Evolutionary conservation across 768 basidiomycete species (phyloP).

Genomic region (Bullera alba): DNA sequence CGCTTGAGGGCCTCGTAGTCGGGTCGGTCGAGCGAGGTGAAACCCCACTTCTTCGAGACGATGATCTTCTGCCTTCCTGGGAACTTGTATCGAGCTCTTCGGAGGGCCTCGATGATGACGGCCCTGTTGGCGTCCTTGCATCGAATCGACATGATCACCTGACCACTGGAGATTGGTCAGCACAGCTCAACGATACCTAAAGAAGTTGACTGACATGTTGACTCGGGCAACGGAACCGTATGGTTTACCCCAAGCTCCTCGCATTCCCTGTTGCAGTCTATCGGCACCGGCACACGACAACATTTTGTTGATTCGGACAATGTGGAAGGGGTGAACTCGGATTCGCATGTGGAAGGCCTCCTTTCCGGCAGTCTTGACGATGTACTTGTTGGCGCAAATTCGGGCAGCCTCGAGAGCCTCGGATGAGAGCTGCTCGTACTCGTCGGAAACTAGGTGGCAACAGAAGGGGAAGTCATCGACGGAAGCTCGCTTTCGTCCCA

Average conservation of each 20-base stretch:
- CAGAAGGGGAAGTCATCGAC: conserved; percentile 97
- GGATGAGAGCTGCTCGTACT: conserved; percentile 91
- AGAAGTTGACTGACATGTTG: conserved; percentile 33
- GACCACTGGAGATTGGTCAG: conserved; percentile 65
- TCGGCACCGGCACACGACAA: conserved; percentile 98
- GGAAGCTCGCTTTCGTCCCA: conserved; percentile 88
- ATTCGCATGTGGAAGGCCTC: conserved; percentile 98
- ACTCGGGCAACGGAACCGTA: conserved; percentile 65
- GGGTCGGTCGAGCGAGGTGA: conserved; percentile 85
- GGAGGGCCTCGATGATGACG: conserved; percentile 92
- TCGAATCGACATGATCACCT: conserved; percentile 85
- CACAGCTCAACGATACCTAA: neutral
- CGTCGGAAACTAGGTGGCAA: conserved; percentile 90
- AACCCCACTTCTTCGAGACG: conserved; percentile 86
- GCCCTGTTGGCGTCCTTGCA: conserved; percentile 79
- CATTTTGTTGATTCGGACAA: conserved; percentile 99
- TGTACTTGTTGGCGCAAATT: conserved; percentile 99
- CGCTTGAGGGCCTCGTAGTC: conserved; percentile 84
- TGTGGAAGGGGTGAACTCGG: conserved; percentile 96
- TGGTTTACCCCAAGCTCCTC: conserved; percentile 98
- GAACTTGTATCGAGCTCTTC: conserved; percentile 90
- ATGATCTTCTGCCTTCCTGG: conserved; percentile 43
- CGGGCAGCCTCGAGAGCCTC: conserved; percentile 97
- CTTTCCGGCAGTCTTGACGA: conserved; percentile 95
- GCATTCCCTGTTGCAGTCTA: conserved; percentile 68